Conservation (phyloP, 768 basidiomycete species). For the Suillus brevipes region DNA sequence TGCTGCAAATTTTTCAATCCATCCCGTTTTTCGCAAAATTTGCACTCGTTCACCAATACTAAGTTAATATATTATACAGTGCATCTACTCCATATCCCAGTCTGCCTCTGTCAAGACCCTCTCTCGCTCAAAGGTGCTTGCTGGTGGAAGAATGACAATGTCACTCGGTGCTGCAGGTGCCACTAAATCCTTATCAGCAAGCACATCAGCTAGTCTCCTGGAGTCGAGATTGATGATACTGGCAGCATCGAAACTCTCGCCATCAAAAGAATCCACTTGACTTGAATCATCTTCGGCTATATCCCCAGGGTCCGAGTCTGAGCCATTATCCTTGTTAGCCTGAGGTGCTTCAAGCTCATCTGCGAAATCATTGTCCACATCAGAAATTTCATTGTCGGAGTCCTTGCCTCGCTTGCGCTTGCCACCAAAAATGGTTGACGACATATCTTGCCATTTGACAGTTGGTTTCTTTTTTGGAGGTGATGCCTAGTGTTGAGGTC, state of each 20-base stretch:
- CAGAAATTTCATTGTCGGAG: neutral
- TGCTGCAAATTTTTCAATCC: neutral
- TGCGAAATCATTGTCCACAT: neutral
- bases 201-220: neutral
- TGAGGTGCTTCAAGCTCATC: neutral
- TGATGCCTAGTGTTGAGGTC: no score
- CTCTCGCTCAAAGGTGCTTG: neutral
- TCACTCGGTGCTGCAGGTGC: neutral
- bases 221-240: neutral
- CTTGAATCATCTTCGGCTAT: neutral
- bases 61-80: neutral
- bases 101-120: neutral
- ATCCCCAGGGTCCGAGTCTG: neutral
- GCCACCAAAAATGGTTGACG: neutral
- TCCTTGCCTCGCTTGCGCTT: neutral
- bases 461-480: neutral
- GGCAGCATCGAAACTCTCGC: neutral
- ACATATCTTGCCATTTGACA: neutral
- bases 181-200: neutral
- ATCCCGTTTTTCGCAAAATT: neutral
- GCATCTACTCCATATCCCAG: neutral
- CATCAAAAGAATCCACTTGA: neutral
- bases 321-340: neutral
- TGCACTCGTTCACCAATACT: neutral
- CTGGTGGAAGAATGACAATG: neutral